Evolutionary conservation across 2,329 filamentous ascomycete genomes (phyloP).

Genomic region (Beauveria scarabaeidicola): DNA sequence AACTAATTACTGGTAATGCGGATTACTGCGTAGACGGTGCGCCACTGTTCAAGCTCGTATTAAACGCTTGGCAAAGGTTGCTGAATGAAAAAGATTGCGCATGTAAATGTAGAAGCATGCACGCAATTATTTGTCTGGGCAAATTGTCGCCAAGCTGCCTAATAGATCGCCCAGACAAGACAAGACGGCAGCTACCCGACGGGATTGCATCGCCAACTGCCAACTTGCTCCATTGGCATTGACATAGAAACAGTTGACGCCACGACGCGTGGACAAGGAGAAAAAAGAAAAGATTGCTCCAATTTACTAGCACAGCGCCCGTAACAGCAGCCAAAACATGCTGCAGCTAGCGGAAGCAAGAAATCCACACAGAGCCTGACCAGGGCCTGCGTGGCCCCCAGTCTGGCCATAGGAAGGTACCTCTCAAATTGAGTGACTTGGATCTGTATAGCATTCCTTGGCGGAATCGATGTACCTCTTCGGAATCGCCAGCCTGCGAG

Average conservation of each 20-base stretch:
- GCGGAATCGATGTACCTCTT: neutral
- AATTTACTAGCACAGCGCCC: too few species aligned
- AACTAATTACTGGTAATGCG: neutral
- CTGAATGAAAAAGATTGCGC: neutral
- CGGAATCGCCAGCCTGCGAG: neutral
- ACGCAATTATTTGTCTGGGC: neutral
- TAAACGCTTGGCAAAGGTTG: neutral
- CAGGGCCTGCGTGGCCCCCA: neutral
- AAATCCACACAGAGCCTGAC: neutral
- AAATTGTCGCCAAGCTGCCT: neutral
- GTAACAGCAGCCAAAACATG: neutral
- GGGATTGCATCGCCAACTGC: neutral
- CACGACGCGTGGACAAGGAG: conserved; percentile 4
- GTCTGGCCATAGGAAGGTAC: neutral
- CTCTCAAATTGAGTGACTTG: neutral
- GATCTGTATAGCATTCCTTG: neutral
- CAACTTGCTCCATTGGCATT: neutral
- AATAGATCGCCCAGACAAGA: neutral
- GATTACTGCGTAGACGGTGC: neutral
- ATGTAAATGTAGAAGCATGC: neutral
- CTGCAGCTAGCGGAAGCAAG: neutral
- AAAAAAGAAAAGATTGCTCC: neutral
- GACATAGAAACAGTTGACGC: neutral
- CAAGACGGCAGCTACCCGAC: neutral
- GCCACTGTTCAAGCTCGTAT: neutral